These are phyloP conservation scores for Cerioporus squamosus DNA, from an alignment of 1,284 basidiomycete species.

Conservation along the genomic window DNA sequence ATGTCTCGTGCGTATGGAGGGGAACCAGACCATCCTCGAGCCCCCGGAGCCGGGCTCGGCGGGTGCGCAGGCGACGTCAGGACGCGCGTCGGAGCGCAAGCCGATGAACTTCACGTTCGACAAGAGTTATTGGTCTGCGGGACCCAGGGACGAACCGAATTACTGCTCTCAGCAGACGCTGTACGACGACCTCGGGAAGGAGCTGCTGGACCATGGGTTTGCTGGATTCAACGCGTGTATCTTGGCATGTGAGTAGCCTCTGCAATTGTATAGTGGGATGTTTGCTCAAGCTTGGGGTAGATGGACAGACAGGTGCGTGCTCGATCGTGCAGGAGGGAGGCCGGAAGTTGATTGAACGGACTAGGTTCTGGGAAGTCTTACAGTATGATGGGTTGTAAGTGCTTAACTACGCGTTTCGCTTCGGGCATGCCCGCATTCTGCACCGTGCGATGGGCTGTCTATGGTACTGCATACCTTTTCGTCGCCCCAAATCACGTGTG, in stretches of 20 bases:
- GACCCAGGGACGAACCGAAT: slow-evolving; percentile 81
- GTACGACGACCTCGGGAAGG: slow-evolving; percentile 94
- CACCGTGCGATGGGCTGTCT: too few relatives aligned
- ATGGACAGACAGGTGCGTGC: slow-evolving; percentile 84
- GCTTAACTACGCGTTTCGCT: neutral
- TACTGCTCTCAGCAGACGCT: slow-evolving; percentile 95
- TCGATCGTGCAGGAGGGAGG: slow-evolving; percentile 1
- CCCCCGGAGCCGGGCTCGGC: slow-evolving; percentile 80
- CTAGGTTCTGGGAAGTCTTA: slow-evolving; percentile 91
- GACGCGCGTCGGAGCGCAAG: slow-evolving; percentile 86
- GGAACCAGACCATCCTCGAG: slow-evolving; percentile 88
- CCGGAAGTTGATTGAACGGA: slow-evolving; percentile 13
- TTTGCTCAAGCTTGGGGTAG: slow-evolving; percentile 42
- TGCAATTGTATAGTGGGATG: slow-evolving; percentile 3
- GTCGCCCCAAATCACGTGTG: too few relatives aligned
- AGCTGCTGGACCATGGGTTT: slow-evolving; percentile 94
- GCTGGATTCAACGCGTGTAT: slow-evolving; percentile 98
- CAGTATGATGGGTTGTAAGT: slow-evolving; percentile 99
- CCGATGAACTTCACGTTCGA: slow-evolving; percentile 91
- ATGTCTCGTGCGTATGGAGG: slow-evolving; percentile 90
- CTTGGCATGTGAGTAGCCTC: slow-evolving; percentile 82
- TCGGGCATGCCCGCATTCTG: neutral
- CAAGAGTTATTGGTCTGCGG: slow-evolving; percentile 96
- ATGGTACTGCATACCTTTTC: too few relatives aligned
- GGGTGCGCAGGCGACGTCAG: slow-evolving; percentile 59